Evolutionary conservation across 2,329 filamentous ascomycete genomes (phyloP).

Genomic region (Ophiosphaerella herpotricha): DNA sequence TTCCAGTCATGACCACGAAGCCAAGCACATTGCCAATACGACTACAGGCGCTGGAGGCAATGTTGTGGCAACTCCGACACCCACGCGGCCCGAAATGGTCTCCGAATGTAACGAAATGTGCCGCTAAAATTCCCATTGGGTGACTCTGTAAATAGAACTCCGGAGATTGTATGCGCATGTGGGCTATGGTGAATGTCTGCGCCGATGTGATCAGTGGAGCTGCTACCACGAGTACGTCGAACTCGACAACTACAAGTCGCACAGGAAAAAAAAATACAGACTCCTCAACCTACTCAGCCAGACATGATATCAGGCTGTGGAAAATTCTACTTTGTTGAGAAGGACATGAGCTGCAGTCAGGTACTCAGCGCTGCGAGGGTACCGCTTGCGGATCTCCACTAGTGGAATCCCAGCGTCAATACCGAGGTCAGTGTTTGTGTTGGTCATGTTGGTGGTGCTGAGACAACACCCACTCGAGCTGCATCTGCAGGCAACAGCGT

Average conservation of each 20-base stretch:
- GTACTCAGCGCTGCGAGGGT: constrained; percentile 8
- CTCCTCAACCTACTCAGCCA: constrained; percentile 4
- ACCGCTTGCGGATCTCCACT: constrained; percentile 5
- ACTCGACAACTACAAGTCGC: background rate
- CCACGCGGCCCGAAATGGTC: too few species aligned
- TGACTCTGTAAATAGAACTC: too few species aligned
- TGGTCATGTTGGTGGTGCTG: constrained; percentile 1
- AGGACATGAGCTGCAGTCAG: constrained; percentile 5
- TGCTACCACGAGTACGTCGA: background rate
- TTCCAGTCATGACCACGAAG: too few species aligned
- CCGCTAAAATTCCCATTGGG: too few species aligned
- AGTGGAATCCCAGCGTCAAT: constrained; percentile 11
- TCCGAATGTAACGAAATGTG: too few species aligned
- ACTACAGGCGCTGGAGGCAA: too few species aligned
- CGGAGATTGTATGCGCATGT: background rate
- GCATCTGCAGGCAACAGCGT: constrained; percentile 9
- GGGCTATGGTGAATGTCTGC: background rate
- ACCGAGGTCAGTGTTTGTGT: constrained; percentile 11
- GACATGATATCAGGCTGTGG: constrained; percentile 8
- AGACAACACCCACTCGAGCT: constrained; percentile 1
- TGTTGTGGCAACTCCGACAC: too few species aligned
- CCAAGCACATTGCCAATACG: too few species aligned
- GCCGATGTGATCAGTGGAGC: background rate
- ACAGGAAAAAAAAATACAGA: constrained; percentile 4
- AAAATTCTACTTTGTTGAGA: constrained; percentile 6